Conservation (phyloP, 441 rosid genomes). For the Erodium chrysanthum region DNA sequence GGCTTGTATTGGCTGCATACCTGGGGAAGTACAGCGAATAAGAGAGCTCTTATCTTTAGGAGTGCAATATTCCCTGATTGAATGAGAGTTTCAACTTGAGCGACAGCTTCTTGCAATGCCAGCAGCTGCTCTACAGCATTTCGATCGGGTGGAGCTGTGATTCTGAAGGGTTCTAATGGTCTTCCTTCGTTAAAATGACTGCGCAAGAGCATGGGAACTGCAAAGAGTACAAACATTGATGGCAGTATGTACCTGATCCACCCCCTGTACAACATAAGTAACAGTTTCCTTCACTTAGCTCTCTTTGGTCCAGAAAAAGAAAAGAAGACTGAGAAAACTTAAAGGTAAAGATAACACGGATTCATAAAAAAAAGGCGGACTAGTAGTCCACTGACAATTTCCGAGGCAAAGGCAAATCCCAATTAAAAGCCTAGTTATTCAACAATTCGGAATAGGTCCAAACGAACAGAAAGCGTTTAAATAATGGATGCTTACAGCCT, state of each 20-base stretch:
- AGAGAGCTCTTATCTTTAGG: slow-evolving; percentile 75
- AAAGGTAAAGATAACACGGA: too few species aligned
- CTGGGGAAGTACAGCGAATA: slow-evolving; percentile 69
- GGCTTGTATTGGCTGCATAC: slow-evolving; percentile 29
- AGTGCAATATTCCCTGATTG: slow-evolving; percentile 64
- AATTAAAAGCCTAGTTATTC: background rate
- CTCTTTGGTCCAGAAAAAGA: too few species aligned
- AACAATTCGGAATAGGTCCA: background rate
- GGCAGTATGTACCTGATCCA: slow-evolving; percentile 63
- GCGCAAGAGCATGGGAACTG: slow-evolving; percentile 53
- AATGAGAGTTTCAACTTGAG: slow-evolving; percentile 59
- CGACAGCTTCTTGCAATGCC: slow-evolving; percentile 58
- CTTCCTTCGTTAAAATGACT: slow-evolving; percentile 41
- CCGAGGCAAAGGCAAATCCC: background rate
- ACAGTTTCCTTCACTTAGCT: too few species aligned
- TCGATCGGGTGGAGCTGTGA: slow-evolving; percentile 52
- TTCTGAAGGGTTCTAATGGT: slow-evolving; percentile 49
- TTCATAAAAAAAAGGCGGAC: too few species aligned
- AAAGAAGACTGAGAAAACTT: too few species aligned
- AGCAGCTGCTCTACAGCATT: slow-evolving; percentile 84
- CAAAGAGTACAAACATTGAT: slow-evolving; percentile 34
- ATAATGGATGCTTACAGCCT: background rate
- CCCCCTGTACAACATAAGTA: slow-evolving; percentile 31
- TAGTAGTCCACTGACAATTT: too few species aligned
- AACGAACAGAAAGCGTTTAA: too few species aligned